Evolutionary conservation across 495 filamentous ascomycete genomes (phyloP), one percentile per base, ranked within the genome.

Genomic region (Penicillium cosmopolitanum): DNA sequence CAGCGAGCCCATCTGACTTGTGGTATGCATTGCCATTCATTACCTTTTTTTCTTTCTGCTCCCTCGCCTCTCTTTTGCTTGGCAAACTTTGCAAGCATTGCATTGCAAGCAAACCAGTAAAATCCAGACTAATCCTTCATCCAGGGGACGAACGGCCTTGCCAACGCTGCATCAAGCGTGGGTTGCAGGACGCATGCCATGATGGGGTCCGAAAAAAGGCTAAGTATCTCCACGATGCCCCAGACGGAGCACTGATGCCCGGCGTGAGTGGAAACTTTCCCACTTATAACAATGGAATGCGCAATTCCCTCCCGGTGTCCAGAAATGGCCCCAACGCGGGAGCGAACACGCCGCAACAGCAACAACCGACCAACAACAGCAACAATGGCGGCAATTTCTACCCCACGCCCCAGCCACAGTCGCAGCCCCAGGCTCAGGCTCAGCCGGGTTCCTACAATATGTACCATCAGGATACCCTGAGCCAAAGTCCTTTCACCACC

Each of bases 171-270:
- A 91, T 97, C 60, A 97, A 97, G 73, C 89, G 94, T 48, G 90
- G 91, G 18, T 83, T 97, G 47, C 89, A 91, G 60, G 91, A 96
- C 71, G 84, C 83, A 40, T 98, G 95, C 71, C 91, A 96, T 69
- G 95, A 98, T 68, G 95, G 95, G 43, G 92, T 97, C 40, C 89
- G 95, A 59, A 98, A 98, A 76, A 98, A 98, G 81, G 95, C 95
- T 61, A 98, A 98, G 73, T 98, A 98, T 77, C 88, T 98, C 50
- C 93, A 97, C 74, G 95, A 97, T 79, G 92, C 94, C 25, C 92
- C 93, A 38, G 84, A 90, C 55, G 92, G 95, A 58, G 85, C 84
- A 55, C 73, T 89, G 65, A 82, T 87, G 76, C 84, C 86, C 56
- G 83, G 82, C 21, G 76, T 84, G 28, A 71, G 74, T n/a, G 72